phyloP scores from a whole-genome alignment of 768 basidiomycete genomes.

The Rubroboletus satanas region DNA sequence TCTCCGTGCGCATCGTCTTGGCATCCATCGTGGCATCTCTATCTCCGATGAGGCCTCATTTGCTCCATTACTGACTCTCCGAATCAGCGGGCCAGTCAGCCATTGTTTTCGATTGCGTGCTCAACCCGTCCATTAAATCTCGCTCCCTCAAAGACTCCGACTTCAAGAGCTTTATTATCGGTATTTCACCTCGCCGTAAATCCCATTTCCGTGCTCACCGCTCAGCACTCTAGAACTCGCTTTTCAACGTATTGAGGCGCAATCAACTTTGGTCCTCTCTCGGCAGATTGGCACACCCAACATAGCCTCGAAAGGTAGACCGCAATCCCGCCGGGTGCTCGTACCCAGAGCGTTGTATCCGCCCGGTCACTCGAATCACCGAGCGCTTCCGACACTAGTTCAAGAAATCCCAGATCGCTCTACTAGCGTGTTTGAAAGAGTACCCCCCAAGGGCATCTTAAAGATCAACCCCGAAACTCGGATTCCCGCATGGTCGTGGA shows the following conservation, averaged over 20 bases:
- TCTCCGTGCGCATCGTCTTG: constrained; percentile 7
- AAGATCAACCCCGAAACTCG: constrained; percentile 26
- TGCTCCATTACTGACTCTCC: constrained; percentile 1
- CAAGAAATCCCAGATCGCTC: constrained; percentile 42
- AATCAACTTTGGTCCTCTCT: constrained; percentile 57
- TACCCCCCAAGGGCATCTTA: constrained; percentile 41
- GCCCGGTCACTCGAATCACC: constrained; percentile 18
- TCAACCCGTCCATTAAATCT: constrained; percentile 55
- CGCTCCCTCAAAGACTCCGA: constrained; percentile 55
- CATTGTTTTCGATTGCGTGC: constrained; percentile 72
- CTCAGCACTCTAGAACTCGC: constrained; percentile 50
- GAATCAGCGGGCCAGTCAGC: constrained; percentile 61
- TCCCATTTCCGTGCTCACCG: constrained; percentile 12
- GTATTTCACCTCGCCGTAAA: constrained; percentile 31
- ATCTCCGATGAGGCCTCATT: constrained; percentile 10
- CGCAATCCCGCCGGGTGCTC: constrained; percentile 51
- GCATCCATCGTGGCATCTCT: constrained; percentile 5
- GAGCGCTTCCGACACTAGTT: constrained; percentile 13
- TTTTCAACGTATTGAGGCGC: constrained; percentile 62
- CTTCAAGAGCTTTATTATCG: constrained; percentile 68
- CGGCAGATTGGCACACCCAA: constrained; percentile 71
- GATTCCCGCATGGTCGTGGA: constrained; percentile 53
- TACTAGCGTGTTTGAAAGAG: constrained; percentile 26
- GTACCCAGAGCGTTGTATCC: constrained; percentile 47
- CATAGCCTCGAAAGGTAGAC: constrained; percentile 71